These are phyloP conservation scores for Wickerhamiella infanticola DNA, from an alignment of 1,139 yeast species.

Conservation along the genomic window DNA sequence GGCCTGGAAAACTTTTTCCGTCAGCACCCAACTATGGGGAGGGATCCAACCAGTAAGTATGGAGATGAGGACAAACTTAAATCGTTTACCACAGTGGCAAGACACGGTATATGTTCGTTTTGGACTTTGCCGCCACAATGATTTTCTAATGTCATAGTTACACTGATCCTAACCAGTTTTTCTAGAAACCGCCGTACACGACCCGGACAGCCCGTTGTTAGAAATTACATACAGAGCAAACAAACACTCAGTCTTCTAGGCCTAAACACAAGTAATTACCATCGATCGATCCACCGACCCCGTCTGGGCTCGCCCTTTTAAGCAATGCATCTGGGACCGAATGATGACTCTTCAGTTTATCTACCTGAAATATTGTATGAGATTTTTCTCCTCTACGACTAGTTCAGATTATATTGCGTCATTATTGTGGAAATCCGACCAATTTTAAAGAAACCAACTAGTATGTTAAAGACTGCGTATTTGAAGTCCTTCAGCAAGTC, in stretches of 20 bases:
- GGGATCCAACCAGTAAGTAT: constrained; percentile 5
- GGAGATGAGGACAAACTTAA: constrained; percentile 22
- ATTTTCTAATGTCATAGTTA: constrained; percentile 39
- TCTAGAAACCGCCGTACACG: neutral
- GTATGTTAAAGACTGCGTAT: neutral
- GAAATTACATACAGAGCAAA: too few relatives aligned
- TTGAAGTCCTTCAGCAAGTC: neutral
- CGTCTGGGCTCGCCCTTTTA: too few relatives aligned
- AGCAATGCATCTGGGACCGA: neutral
- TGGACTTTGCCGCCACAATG: constrained; percentile 27
- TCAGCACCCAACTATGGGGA: neutral
- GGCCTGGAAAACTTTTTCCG: neutral
- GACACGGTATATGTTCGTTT: constrained; percentile 17
- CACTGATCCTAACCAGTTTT: constrained; percentile 29
- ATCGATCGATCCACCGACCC: too few relatives aligned
- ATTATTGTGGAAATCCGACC: constrained; percentile 8
- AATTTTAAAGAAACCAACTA: neutral
- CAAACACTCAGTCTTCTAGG: too few relatives aligned
- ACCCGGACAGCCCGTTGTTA: too few relatives aligned
- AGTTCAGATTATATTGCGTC: constrained; percentile 9
- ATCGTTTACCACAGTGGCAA: constrained; percentile 21
- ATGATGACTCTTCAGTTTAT: constrained; percentile 5
- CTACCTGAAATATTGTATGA: constrained; percentile 3
- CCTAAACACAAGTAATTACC: too few relatives aligned
- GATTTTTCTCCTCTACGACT: constrained; percentile 6